Conservation (phyloP, 208 protist genomes). For the Leishmania tarentolae region DNA sequence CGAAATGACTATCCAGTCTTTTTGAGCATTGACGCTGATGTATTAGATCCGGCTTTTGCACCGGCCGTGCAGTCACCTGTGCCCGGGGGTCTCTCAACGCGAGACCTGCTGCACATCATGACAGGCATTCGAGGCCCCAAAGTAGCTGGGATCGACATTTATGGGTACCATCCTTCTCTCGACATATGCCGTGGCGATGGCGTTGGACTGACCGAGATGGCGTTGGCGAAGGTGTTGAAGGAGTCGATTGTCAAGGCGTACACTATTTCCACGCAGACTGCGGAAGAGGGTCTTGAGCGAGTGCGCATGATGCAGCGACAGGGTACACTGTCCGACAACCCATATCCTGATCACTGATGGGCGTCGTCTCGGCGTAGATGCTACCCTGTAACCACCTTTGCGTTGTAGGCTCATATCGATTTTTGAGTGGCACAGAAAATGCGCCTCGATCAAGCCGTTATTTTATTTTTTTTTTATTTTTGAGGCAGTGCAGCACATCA, state of each 20-base stretch:
- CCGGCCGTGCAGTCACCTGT: constrained; percentile 59
- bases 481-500: neutral
- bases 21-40: constrained; percentile 77
- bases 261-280: constrained; percentile 78
- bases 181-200: constrained; percentile 66
- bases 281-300: constrained; percentile 76
- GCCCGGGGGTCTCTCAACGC: constrained; percentile 70
- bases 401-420: neutral
- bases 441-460: neutral
- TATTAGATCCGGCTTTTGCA: constrained; percentile 80
- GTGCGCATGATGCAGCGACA: constrained; percentile 86
- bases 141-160: constrained; percentile 79
- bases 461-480: neutral
- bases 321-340: constrained; percentile 78
- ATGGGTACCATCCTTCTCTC: constrained; percentile 66
- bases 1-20: constrained; percentile 87
- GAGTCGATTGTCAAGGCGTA: constrained; percentile 76
- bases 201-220: constrained; percentile 76
- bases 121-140: constrained; percentile 75
- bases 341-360: constrained; percentile 73
- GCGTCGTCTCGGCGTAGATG: no score
- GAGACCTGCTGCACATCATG: constrained; percentile 82
- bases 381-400: neutral
- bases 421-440: neutral
- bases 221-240: constrained; percentile 77